phyloP scores from a whole-genome alignment of 1,284 basidiomycete genomes.

The Moniliophthora roreri region DNA sequence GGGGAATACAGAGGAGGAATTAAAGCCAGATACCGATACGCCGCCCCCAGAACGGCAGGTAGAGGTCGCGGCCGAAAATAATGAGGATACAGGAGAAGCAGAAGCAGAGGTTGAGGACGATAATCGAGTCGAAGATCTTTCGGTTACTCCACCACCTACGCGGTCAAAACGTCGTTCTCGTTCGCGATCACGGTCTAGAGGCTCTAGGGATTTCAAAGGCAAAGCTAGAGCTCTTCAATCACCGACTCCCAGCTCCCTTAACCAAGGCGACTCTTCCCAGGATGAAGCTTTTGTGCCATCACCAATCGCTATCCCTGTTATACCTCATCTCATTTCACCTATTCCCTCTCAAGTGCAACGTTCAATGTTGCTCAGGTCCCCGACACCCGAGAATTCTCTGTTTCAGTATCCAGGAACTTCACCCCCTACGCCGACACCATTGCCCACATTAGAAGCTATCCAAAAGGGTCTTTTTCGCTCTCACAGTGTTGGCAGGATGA shows the following conservation, averaged over 20 bases:
- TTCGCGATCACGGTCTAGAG: conserved; percentile 72
- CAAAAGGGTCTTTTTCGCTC: conserved; percentile 72
- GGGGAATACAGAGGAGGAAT: conserved; percentile 52
- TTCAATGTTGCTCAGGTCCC: conserved; percentile 52
- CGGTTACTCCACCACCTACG: conserved; percentile 30
- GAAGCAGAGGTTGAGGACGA: conserved; percentile 26
- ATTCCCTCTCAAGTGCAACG: conserved; percentile 61
- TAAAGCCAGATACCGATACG: conserved; percentile 32
- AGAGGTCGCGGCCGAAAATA: conserved; percentile 11
- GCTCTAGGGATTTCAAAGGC: conserved; percentile 69
- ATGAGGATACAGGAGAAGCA: conserved; percentile 24
- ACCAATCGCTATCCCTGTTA: conserved; percentile 38
- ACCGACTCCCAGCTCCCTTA: conserved; percentile 41
- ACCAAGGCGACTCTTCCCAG: conserved; percentile 64
- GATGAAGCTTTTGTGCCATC: conserved; percentile 51
- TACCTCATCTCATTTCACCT: conserved; percentile 57
- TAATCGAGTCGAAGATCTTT: conserved; percentile 6
- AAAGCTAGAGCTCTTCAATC: conserved; percentile 50
- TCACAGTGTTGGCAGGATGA: conserved; percentile 72
- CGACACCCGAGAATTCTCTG: conserved; percentile 46
- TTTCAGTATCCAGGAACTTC: conserved; percentile 59
- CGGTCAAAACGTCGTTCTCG: conserved; percentile 65
- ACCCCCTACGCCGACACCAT: conserved; percentile 63
- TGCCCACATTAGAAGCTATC: conserved; percentile 72
- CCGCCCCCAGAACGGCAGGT: conserved; percentile 21